Evolutionary conservation across 2,329 filamentous ascomycete genomes (phyloP).

Genomic region (Colletotrichum kahawae): DNA sequence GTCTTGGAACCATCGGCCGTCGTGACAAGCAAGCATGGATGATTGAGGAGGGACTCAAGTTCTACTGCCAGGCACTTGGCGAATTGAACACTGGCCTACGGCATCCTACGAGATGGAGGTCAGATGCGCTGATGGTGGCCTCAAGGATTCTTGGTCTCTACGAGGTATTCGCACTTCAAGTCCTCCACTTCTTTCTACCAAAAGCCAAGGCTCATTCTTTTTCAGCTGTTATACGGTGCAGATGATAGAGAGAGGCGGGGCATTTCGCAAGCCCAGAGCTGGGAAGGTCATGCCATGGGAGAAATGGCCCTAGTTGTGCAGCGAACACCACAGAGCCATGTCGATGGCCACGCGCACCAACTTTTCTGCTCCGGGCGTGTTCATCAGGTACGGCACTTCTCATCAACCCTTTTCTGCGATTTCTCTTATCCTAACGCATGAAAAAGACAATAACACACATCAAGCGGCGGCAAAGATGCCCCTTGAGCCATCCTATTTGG

Average conservation of each 20-base stretch:
- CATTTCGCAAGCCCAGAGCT: constrained; percentile 22
- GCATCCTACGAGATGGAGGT: constrained; percentile 3
- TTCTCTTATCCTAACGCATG: background rate
- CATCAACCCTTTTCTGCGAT: background rate
- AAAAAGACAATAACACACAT: constrained; percentile 11
- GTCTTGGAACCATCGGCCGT: constrained; percentile 24
- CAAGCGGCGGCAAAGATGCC: constrained; percentile 25
- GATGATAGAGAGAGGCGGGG: constrained; percentile 16
- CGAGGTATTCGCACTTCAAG: constrained; percentile 20
- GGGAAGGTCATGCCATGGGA: constrained; percentile 22
- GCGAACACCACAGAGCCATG: constrained; percentile 1
- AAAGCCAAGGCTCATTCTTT: background rate
- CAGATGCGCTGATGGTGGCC: constrained; percentile 15
- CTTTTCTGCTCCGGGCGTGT: constrained; percentile 26
- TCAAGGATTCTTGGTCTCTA: constrained; percentile 23
- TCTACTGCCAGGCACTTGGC: constrained; percentile 24
- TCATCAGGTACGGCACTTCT: constrained; percentile 21
- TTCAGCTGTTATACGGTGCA: constrained; percentile 22
- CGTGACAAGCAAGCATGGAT: constrained; percentile 23
- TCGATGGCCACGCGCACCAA: constrained; percentile 21
- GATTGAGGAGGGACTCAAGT: constrained; percentile 23
- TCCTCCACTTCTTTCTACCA: background rate
- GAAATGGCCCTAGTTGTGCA: constrained; percentile 18
- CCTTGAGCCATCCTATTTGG: constrained; percentile 34
- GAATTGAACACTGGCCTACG: constrained; percentile 8